A percentile compares a stretch with the other conserved stretches of the same genome.
phyloP scores from a whole-genome alignment of 2,329 filamentous ascomycete species.

The Claviceps pusilla region DNA sequence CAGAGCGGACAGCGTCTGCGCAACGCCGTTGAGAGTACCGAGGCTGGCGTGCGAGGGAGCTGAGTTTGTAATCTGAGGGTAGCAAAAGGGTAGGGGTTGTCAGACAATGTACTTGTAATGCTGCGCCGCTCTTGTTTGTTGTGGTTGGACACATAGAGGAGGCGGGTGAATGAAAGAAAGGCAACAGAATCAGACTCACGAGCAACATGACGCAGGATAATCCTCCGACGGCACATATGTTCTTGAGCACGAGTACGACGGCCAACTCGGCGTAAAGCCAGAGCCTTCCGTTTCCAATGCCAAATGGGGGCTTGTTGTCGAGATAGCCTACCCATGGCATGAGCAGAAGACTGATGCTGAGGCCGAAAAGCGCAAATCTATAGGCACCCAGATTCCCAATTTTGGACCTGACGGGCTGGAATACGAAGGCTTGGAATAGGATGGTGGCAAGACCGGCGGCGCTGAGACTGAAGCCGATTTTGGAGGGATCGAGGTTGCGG shows the following conservation, averaged over 20 bases:
- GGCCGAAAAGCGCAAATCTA: constrained; percentile 59
- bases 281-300: constrained; percentile 44
- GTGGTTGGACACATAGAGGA: not conserved
- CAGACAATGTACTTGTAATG: not conserved
- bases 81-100: not conserved
- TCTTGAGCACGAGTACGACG: constrained; percentile 69
- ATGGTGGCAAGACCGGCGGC: constrained; percentile 78
- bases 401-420: constrained; percentile 60
- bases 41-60: constrained; percentile 73
- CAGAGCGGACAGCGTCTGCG: constrained; percentile 82
- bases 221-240: constrained; percentile 76
- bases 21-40: constrained; percentile 81
- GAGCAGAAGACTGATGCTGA: constrained; percentile 66
- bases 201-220: constrained; percentile 78
- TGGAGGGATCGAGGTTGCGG: constrained; percentile 56
- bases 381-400: constrained; percentile 82
- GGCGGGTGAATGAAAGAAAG: not conserved
- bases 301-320: constrained; percentile 39
- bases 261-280: constrained; percentile 76
- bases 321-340: constrained; percentile 85
- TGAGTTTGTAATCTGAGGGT: constrained; percentile 70
- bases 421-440: constrained; percentile 74
- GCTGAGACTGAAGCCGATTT: constrained; percentile 73
- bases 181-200: constrained; percentile 35
- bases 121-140: not conserved